Evolutionary conservation across 257 asterid species (phyloP).

Genomic region (Solanum rostratum): DNA sequence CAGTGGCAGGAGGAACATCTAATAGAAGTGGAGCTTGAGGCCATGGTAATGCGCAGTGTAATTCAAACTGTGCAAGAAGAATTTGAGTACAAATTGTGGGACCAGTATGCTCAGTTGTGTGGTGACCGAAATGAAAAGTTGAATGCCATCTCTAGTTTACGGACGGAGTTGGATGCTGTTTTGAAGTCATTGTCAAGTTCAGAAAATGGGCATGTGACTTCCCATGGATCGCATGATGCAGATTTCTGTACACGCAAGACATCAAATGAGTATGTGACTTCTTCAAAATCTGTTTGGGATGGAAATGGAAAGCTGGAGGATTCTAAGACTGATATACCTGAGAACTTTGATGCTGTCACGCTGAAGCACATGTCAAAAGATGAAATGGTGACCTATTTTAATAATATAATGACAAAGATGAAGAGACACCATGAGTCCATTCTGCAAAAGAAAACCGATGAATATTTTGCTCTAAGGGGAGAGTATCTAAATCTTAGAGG

Average conservation of each 20-base stretch:
- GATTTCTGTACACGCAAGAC: conserved; percentile 40
- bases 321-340: conserved; percentile 36
- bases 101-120: conserved; percentile 26
- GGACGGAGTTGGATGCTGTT: conserved; percentile 46
- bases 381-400: conserved; percentile 48
- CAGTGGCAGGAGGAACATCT: conserved; percentile 34
- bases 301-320: conserved; percentile 48
- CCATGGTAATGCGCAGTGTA: conserved; percentile 32
- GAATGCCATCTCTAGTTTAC: conserved; percentile 42
- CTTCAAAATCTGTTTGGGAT: conserved; percentile 22
- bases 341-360: conserved; percentile 43
- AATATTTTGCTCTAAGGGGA: conserved; percentile 47
- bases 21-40: conserved; percentile 34
- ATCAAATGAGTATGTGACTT: conserved; percentile 22
- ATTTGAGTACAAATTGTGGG: conserved; percentile 32
- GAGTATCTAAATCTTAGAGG: conserved; percentile 45
- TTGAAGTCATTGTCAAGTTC: conserved; percentile 43
- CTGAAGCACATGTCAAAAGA: conserved; percentile 49
- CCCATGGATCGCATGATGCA: conserved; percentile 55
- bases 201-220: conserved; percentile 31
- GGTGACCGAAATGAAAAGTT: conserved; percentile 49
- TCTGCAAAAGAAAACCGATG: conserved; percentile 53
- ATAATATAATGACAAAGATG: conserved; percentile 41
- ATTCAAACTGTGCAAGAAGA: conserved; percentile 33
- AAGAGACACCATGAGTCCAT: conserved; percentile 76